Conservation (phyloP, 371 early-diverging fungal species). For the Umbelopsis sp. region DNA sequence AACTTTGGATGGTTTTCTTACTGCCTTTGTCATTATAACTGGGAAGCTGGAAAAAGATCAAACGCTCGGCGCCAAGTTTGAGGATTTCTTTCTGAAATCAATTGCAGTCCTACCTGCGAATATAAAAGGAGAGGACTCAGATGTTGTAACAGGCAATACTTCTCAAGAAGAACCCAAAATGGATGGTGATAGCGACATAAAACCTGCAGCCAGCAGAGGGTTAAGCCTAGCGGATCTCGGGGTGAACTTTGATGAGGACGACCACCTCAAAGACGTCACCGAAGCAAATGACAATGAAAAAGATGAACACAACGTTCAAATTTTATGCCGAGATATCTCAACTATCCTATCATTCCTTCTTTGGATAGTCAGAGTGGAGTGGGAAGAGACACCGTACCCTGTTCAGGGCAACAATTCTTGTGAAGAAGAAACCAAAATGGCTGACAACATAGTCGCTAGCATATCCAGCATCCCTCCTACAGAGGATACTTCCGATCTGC, state of each 20-base stretch:
- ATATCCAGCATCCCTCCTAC: slow-evolving; percentile 17
- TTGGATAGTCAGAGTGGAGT: slow-evolving; percentile 44
- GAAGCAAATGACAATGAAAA: slow-evolving; percentile 7
- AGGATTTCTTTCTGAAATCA: slow-evolving; percentile 47
- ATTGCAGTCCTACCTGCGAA: slow-evolving; percentile 35
- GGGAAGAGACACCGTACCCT: slow-evolving; percentile 17
- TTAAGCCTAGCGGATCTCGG: slow-evolving; percentile 43
- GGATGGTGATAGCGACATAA: slow-evolving; percentile 9
- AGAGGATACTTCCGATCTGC: slow-evolving; percentile 11
- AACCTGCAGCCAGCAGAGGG: slow-evolving; percentile 24
- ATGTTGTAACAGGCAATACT: neutral
- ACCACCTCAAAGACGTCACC: neutral
- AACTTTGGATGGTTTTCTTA: slow-evolving; percentile 42
- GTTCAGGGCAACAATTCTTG: neutral
- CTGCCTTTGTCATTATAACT: slow-evolving; percentile 40
- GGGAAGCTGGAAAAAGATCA: slow-evolving; percentile 39
- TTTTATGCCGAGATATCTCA: slow-evolving; percentile 37
- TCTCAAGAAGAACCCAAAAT: slow-evolving; percentile 4
- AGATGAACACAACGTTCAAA: slow-evolving; percentile 20
- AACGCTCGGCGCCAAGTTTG: slow-evolving; percentile 23
- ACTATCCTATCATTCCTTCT: slow-evolving; percentile 34
- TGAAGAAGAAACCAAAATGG: slow-evolving; percentile 13
- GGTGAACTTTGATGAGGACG: slow-evolving; percentile 35
- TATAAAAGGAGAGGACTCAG: slow-evolving; percentile 9
- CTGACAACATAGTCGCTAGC: slow-evolving; percentile 26